Base-by-base conservation (phyloP, 2,329 filamentous ascomycete genomes). In the Periconia sp. region DNA sequence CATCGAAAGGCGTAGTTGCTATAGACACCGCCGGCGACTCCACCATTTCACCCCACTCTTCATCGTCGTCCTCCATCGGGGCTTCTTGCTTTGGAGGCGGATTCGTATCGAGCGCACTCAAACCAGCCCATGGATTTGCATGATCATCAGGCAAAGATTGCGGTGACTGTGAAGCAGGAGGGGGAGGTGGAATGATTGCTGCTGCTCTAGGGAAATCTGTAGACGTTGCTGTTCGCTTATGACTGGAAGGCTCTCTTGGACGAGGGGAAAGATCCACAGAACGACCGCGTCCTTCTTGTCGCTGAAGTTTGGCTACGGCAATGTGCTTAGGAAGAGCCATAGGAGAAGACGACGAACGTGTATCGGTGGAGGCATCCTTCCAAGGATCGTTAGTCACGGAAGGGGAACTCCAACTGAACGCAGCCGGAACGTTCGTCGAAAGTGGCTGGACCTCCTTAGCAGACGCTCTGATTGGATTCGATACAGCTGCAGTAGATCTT, bases 41-140 rank as follows among this genome's bases (percentile, higher is more conserved):
- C 41, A 74, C 66, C 72, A 74, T 74, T 41, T 74, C 72, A 49
- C 72, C 72, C 72, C 72, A 74, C 2, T 69, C 65, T 19, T 68
- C 63, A 20, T 73, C 69, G 23, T 74, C 72, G 20, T 71, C 68
- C 41, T 63, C 62, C 18, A 50, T 31, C 2, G 50, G 31, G 20
- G 54, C 33, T 42, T 45, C 47, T 3, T 37, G 18, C 30, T 56
- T 60, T 15, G 53, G 43, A 15, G 47, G 31, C 6, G 49, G 17
- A 23, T 40, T 52, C 2, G 52, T 64, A 27, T 68, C 62, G 8
- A 66, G 44, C 45, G 19, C 47, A 33, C 49, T 52, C 11, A 60
- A 45, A n/a, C 27, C 47, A 20, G 47, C 51, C 66, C 61, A 66
- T 46, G 63, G 55, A 27, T 64, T 53, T 9, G 19, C n/a, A 30